phyloP scores from a whole-genome alignment of 352 stramenopile genomes.

The Phytophthora rubi region DNA sequence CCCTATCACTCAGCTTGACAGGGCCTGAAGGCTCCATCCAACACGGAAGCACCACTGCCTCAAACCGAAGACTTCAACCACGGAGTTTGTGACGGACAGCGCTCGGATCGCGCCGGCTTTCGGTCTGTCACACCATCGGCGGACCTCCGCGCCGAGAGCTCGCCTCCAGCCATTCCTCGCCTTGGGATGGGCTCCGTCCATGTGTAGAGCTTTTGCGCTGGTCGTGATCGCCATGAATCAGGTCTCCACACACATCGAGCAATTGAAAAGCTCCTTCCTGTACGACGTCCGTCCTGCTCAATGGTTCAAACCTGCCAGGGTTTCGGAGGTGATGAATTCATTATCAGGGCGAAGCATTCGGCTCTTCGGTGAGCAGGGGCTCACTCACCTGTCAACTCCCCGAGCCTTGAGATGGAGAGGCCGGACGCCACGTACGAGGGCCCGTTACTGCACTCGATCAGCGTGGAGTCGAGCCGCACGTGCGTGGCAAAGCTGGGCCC shows the following conservation, averaged over 20 bases:
- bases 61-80: not conserved
- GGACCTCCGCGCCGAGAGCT: conserved; percentile 17
- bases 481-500: conserved; percentile 34
- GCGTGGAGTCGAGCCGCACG: conserved; percentile 38
- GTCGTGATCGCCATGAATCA: not conserved
- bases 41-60: not conserved
- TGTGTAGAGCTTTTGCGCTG: not conserved
- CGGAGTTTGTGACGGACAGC: too few species aligned
- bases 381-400: not conserved
- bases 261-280: too few species aligned
- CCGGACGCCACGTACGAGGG: conserved; percentile 17
- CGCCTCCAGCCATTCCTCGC: conserved; percentile 24
- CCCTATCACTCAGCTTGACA: not conserved
- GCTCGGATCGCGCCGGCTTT: conserved; percentile 12
- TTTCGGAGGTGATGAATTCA: too few species aligned
- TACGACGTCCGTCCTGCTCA: too few species aligned
- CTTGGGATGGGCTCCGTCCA: conserved; percentile 4
- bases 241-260: not conserved
- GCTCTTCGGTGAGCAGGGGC: conserved; percentile 1
- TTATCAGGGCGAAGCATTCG: too few species aligned
- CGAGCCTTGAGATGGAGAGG: conserved; percentile 4
- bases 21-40: not conserved
- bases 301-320: not conserved
- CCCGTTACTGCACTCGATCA: conserved; percentile 22
- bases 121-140: conserved; percentile 25